Conservation (phyloP, 2,329 filamentous ascomycete species). For the Myriangium duriaei region DNA sequence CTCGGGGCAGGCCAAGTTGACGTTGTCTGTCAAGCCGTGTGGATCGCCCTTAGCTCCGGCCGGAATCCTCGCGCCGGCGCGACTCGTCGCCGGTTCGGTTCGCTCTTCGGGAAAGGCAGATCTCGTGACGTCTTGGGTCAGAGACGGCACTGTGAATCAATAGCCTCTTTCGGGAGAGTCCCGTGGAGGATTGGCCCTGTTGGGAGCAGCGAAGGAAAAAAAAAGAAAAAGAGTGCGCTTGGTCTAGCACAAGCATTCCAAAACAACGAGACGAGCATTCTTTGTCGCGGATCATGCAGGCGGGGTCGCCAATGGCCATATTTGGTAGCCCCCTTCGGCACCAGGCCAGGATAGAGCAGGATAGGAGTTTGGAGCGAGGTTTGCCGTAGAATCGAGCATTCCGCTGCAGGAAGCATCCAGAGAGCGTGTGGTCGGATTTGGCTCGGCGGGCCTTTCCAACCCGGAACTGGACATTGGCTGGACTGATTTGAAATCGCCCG, state of each 20-base stretch:
- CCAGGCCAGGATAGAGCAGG: too few relatives aligned
- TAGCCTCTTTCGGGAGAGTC: too few relatives aligned
- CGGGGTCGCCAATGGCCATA: too few relatives aligned
- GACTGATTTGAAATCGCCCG: constrained; percentile 9
- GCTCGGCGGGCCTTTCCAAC: constrained; percentile 2
- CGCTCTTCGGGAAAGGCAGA: not conserved
- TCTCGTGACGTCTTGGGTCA: constrained; percentile 9
- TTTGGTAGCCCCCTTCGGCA: not conserved
- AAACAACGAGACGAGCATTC: not conserved
- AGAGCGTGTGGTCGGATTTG: not conserved
- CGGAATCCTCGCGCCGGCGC: not conserved
- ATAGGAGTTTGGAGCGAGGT: too few relatives aligned
- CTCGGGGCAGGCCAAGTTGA: not conserved
- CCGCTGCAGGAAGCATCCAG: constrained; percentile 8
- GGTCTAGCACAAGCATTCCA: not conserved
- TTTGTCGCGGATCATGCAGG: too few relatives aligned
- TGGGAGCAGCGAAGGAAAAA: too few relatives aligned
- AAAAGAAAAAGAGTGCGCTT: not conserved
- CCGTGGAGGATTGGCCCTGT: too few relatives aligned
- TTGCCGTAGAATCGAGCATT: not conserved
- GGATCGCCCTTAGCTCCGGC: not conserved
- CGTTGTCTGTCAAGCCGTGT: not conserved
- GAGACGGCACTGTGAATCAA: constrained; percentile 4
- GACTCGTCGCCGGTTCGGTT: not conserved
- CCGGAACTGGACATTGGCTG: constrained; percentile 9